Percentiles rank a stretch among this genome's conserved stretches.
Conservation (phyloP, 192 early-diverging fungal species). For the Dimargaris cristalligena region DNA sequence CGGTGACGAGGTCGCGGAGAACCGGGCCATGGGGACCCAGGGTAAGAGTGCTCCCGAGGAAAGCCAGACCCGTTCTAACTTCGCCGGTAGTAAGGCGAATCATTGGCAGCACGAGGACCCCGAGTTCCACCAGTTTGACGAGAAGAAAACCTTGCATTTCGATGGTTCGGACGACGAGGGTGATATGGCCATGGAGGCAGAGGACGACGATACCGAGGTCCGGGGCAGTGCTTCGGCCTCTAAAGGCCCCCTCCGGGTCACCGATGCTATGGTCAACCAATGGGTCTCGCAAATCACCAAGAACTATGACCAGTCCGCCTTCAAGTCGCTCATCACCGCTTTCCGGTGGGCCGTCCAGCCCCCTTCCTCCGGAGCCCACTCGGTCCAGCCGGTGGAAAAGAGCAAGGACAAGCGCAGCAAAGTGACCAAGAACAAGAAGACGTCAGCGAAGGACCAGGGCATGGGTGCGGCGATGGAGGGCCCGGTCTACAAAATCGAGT, state of each 20-base stretch:
- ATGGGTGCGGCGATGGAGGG: conserved; percentile 31
- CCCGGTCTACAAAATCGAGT: conserved; percentile 55
- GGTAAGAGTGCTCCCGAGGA: conserved; percentile 21
- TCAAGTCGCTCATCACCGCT: conserved; percentile 63
- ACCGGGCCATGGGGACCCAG: conserved; percentile 39
- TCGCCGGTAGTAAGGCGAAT: conserved; percentile 32
- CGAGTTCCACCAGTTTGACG: conserved; percentile 32
- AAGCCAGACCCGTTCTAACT: conserved; percentile 71
- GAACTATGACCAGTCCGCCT: conserved; percentile 44
- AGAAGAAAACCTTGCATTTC: background rate
- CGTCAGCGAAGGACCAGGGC: too few relatives aligned
- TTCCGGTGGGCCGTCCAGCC: conserved; percentile 67
- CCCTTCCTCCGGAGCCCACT: background rate
- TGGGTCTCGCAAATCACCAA: conserved; percentile 49
- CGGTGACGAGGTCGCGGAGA: conserved; percentile 31
- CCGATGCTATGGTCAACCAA: conserved; percentile 47
- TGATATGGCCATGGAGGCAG: conserved; percentile 26
- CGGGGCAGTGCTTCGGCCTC: conserved; percentile 4
- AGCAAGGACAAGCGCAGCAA: too few relatives aligned
- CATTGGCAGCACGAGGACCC: conserved; percentile 25
- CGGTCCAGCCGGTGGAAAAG: too few relatives aligned
- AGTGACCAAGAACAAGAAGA: too few relatives aligned
- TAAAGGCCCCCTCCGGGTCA: conserved; percentile 27
- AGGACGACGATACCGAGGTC: conserved; percentile 13
- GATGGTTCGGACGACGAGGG: conserved; percentile 24